Percentiles rank a stretch among this genome's conserved stretches.
Conservation (phyloP, 345 rosid species). For the Corchorus olitorius region DNA sequence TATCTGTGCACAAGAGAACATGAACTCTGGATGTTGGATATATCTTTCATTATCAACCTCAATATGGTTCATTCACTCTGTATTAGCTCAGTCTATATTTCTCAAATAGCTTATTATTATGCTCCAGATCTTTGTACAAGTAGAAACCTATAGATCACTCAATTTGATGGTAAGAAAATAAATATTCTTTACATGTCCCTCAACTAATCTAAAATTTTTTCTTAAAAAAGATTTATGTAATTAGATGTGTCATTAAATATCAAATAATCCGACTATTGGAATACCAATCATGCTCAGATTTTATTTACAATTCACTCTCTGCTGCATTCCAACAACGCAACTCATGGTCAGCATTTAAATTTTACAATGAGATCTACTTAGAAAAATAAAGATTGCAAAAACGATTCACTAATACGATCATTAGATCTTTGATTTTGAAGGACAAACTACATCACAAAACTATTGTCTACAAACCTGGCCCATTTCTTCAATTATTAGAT, state of each 20-base stretch:
- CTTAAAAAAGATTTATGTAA: neutral
- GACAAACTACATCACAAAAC: slow-evolving; percentile 34
- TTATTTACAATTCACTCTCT: slow-evolving; percentile 21
- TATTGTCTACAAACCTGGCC: slow-evolving; percentile 53
- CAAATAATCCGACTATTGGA: slow-evolving; percentile 2
- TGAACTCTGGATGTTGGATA: neutral
- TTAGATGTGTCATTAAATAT: neutral
- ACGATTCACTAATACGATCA: slow-evolving; percentile 26
- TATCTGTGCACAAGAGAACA: neutral
- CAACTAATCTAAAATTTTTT: neutral
- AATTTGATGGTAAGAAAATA: neutral
- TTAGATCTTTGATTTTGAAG: slow-evolving; percentile 32
- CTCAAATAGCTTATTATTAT: neutral
- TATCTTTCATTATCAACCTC: neutral
- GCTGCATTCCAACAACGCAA: slow-evolving; percentile 27
- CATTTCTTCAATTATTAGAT: slow-evolving; percentile 36
- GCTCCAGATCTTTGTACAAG: neutral
- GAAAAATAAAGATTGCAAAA: slow-evolving; percentile 28
- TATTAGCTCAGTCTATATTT: neutral
- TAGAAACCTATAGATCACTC: neutral
- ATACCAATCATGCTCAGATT: slow-evolving; percentile 4
- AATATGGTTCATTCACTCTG: neutral
- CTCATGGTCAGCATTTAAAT: slow-evolving; percentile 23
- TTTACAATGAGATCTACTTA: slow-evolving; percentile 28
- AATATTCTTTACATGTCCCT: slow-evolving; percentile 1